Evolutionary conservation across 345 rosid genomes (phyloP).

Genomic region (Citrus maxima): DNA sequence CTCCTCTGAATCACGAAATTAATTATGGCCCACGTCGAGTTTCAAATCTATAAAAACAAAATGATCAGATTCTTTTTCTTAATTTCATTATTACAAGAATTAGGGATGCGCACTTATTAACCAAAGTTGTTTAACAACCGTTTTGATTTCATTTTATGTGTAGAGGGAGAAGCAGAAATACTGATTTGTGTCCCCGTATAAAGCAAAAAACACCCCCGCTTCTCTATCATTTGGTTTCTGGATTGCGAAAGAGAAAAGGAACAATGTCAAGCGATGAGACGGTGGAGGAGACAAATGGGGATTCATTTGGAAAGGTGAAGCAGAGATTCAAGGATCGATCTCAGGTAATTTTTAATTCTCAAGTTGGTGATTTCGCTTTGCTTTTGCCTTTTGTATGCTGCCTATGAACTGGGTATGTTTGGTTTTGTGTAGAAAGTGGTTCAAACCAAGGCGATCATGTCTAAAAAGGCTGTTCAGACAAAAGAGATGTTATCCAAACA

Average conservation of each 20-base stretch:
- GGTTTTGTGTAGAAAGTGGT: slow-evolving; percentile 51
- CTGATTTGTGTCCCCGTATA: too few species aligned
- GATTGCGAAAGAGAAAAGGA: not conserved
- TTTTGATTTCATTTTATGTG: not conserved
- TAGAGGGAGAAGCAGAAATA: not conserved
- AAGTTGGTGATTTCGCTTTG: not conserved
- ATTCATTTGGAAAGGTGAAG: slow-evolving; percentile 35
- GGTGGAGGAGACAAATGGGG: slow-evolving; percentile 39
- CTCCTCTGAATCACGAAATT: too few species aligned
- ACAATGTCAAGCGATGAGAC: slow-evolving; percentile 50
- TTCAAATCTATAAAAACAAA: too few species aligned
- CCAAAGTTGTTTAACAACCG: not conserved
- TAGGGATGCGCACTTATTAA: not conserved
- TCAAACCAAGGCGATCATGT: slow-evolving; percentile 71
- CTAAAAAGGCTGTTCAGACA: slow-evolving; percentile 78
- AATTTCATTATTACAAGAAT: too few species aligned
- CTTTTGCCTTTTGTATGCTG: not conserved
- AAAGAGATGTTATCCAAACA: slow-evolving; percentile 83
- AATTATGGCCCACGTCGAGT: too few species aligned
- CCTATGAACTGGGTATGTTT: slow-evolving; percentile 18
- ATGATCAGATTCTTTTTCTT: not conserved
- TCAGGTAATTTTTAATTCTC: slow-evolving; percentile 30
- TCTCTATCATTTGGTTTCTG: not conserved
- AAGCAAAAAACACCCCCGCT: not conserved
- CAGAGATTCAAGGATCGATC: slow-evolving; percentile 63